A percentile compares a stretch with the other conserved stretches of the same genome.
Evolutionary conservation across 371 early-diverging fungal species (phyloP).

Genomic region (Blakeslea trispora): DNA sequence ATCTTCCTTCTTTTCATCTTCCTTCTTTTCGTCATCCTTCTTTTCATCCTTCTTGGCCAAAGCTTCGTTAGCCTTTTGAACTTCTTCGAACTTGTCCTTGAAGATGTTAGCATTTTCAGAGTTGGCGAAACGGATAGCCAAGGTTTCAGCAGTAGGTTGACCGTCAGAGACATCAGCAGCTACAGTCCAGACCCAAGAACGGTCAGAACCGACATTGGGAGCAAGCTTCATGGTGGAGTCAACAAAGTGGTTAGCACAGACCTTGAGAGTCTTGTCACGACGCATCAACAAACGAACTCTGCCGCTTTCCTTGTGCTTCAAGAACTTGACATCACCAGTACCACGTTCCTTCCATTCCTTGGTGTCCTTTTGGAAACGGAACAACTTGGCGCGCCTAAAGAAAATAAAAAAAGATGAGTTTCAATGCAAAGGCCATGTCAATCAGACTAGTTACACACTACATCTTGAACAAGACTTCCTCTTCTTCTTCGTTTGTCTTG

Average conservation of each 20-base stretch:
- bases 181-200: slow-evolving; percentile 96
- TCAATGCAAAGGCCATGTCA: neutral
- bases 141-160: slow-evolving; percentile 76
- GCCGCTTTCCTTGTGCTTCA: slow-evolving; percentile 86
- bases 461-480: slow-evolving; percentile 93
- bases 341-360: slow-evolving; percentile 99
- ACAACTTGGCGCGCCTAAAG: slow-evolving; percentile 97
- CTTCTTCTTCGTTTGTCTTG: slow-evolving; percentile 96
- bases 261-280: slow-evolving; percentile 96
- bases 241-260: slow-evolving; percentile 97
- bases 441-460: slow-evolving; percentile 44
- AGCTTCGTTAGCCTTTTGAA: slow-evolving; percentile 39
- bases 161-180: slow-evolving; percentile 91
- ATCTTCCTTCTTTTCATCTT: slow-evolving; percentile 24
- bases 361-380: slow-evolving; percentile 88
- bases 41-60: slow-evolving; percentile 31
- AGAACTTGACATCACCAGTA: slow-evolving; percentile 93
- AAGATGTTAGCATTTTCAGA: slow-evolving; percentile 73
- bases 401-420: slow-evolving; percentile 3
- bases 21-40: slow-evolving; percentile 20
- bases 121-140: slow-evolving; percentile 97
- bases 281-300: slow-evolving; percentile 96
- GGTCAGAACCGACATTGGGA: slow-evolving; percentile 95
- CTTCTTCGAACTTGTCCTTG: slow-evolving; percentile 56
- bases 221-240: slow-evolving; percentile 84